Evolutionary conservation across 495 filamentous ascomycete genomes (phyloP).

Genomic region (Annulohypoxylon nitens): DNA sequence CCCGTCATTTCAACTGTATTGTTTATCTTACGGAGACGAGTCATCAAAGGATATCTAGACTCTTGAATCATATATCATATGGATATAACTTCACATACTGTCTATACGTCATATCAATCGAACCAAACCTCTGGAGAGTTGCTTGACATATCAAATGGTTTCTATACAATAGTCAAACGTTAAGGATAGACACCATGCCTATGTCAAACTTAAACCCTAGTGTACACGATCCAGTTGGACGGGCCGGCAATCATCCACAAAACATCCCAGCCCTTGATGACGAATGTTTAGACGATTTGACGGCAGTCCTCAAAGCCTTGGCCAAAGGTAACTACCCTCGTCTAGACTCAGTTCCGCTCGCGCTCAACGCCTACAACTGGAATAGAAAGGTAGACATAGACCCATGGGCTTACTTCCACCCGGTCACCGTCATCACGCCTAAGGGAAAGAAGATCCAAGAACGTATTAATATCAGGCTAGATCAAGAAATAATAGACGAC

Average conservation of each 20-base stretch:
- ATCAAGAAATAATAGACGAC: conserved; percentile 6
- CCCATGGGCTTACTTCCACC: conserved; percentile 41
- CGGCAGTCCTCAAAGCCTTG: conserved; percentile 31
- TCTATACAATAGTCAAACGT: not conserved
- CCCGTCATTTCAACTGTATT: too few relatives aligned
- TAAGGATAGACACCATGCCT: not conserved
- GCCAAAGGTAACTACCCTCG: conserved; percentile 33
- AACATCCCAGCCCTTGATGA: conserved; percentile 26
- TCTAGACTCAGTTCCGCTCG: conserved; percentile 31
- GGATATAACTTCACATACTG: too few relatives aligned
- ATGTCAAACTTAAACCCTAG: not conserved
- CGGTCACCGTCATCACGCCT: conserved; percentile 28
- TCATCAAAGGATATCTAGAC: too few relatives aligned
- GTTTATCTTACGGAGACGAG: too few relatives aligned
- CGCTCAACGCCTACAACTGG: conserved; percentile 43
- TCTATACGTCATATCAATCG: not conserved
- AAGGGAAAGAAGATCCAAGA: not conserved
- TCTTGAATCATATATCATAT: too few relatives aligned
- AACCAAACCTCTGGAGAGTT: not conserved
- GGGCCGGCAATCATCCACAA: not conserved
- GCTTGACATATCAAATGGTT: not conserved
- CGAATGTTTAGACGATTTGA: conserved; percentile 18
- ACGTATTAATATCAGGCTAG: conserved; percentile 10
- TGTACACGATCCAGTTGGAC: conserved; percentile 17
- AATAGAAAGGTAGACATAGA: not conserved